Percentiles rank a stretch among this genome's conserved stretches.
These are phyloP conservation scores for Diplocarpon rosae DNA, from an alignment of 2,329 filamentous ascomycete genomes.

Conservation along the genomic window DNA sequence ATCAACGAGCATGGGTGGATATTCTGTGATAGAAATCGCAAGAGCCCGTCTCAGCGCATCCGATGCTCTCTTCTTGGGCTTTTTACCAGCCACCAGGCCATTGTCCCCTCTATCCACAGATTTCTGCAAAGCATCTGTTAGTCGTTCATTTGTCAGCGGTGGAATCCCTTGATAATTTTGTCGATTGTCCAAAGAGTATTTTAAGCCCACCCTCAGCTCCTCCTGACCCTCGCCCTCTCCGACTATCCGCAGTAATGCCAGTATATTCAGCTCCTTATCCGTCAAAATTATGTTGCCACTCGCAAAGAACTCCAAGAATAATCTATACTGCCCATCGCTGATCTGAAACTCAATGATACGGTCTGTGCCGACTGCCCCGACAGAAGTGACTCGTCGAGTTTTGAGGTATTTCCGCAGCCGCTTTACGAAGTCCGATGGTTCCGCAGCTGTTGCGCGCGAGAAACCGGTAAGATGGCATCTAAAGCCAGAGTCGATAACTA, in stretches of 20 bases:
- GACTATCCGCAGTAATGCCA: conserved; percentile 72
- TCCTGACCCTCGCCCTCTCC: conserved; percentile 75
- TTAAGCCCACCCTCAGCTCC: conserved; percentile 62
- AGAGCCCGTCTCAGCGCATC: conserved; percentile 71
- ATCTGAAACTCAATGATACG: conserved; percentile 87
- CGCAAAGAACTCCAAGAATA: conserved; percentile 94
- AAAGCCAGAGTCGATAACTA: conserved; percentile 90
- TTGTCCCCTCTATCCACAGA: conserved; percentile 48
- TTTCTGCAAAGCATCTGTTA: conserved; percentile 57
- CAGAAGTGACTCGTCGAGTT: conserved; percentile 69
- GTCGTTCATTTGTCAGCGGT: conserved; percentile 59
- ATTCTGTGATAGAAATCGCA: conserved; percentile 75
- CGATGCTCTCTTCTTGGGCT: conserved; percentile 60
- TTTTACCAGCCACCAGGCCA: conserved; percentile 44
- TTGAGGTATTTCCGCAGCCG: conserved; percentile 80
- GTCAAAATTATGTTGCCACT: conserved; percentile 92
- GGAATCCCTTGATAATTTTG: conserved; percentile 76
- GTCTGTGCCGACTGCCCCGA: conserved; percentile 84
- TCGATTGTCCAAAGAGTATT: conserved; percentile 69
- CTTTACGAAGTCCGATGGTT: conserved; percentile 76
- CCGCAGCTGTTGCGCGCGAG: conserved; percentile 71
- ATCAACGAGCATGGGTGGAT: conserved; percentile 78
- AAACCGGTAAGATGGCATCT: conserved; percentile 91
- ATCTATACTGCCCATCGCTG: conserved; percentile 75
- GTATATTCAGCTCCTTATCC: conserved; percentile 69